phyloP scores from a whole-genome alignment of 1,139 yeast genomes.

The Kazachstania sp. region DNA sequence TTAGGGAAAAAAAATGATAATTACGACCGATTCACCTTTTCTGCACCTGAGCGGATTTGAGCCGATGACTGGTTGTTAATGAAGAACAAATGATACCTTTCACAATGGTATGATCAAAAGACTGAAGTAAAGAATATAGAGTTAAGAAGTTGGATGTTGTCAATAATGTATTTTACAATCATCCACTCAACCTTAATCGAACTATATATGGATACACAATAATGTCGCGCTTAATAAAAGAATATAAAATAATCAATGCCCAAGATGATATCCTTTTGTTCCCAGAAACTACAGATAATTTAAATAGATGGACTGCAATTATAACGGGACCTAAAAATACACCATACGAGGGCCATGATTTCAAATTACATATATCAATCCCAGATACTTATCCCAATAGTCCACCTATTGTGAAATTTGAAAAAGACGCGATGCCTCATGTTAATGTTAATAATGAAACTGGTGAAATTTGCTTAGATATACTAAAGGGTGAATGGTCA shows the following conservation, averaged over 20 bases:
- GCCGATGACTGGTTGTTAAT: background rate
- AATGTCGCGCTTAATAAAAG: slow-evolving; percentile 31
- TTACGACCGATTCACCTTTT: too few species aligned
- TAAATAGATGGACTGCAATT: slow-evolving; percentile 52
- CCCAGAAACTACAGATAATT: slow-evolving; percentile 37
- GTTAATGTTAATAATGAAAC: slow-evolving; percentile 62
- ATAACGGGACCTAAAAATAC: slow-evolving; percentile 51
- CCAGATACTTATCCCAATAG: slow-evolving; percentile 54
- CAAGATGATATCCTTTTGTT: slow-evolving; percentile 22
- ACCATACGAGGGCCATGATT: slow-evolving; percentile 48
- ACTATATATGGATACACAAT: too few species aligned
- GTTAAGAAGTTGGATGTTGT: too few species aligned
- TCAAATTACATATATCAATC: slow-evolving; percentile 47
- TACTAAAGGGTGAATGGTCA: slow-evolving; percentile 64
- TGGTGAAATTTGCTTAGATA: slow-evolving; percentile 83
- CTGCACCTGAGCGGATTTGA: too few species aligned
- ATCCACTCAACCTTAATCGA: too few species aligned
- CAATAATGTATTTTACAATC: too few species aligned
- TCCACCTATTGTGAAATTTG: slow-evolving; percentile 59
- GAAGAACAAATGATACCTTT: background rate
- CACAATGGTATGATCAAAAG: too few species aligned
- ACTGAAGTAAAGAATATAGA: too few species aligned
- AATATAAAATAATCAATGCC: slow-evolving; percentile 31
- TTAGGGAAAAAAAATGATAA: too few species aligned
- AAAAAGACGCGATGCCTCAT: slow-evolving; percentile 49